Percentiles rank a stretch among this genome's conserved stretches.
These are phyloP conservation scores for Trypanosoma avium DNA, from an alignment of 208 protist genomes.

Conservation along the genomic window DNA sequence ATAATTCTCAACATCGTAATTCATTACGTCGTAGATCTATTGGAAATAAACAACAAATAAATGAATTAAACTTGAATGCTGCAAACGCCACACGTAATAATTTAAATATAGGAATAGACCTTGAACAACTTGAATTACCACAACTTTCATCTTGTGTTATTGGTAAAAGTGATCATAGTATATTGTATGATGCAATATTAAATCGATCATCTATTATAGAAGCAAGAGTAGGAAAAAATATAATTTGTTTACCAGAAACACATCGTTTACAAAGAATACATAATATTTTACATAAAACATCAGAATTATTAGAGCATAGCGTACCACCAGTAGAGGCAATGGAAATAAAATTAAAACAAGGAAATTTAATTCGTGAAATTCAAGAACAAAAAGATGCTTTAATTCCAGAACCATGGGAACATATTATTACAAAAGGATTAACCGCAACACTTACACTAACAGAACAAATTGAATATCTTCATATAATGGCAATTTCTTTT, in stretches of 20 bases:
- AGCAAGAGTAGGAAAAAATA: conserved; percentile 22
- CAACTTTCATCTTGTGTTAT: conserved; percentile 2
- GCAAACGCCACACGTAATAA: neutral
- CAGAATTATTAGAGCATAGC: neutral
- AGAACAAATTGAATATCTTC: conserved; percentile 20
- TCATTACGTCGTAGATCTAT: conserved; percentile 1
- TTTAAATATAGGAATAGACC: neutral
- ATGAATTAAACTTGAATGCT: neutral
- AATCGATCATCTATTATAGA: conserved; percentile 18
- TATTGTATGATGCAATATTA: conserved; percentile 42
- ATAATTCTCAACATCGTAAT: conserved; percentile 1
- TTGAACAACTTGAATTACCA: conserved; percentile 9
- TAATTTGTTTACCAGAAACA: conserved; percentile 12
- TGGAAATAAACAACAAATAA: conserved; percentile 4
- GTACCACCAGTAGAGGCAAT: too few species aligned
- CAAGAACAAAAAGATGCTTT: conserved; percentile 41
- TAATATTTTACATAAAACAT: neutral
- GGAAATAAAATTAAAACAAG: neutral
- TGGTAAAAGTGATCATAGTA: conserved; percentile 28
- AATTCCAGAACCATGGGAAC: conserved; percentile 64
- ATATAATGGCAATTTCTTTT: conserved; percentile 34
- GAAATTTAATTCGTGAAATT: conserved; percentile 22
- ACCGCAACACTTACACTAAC: neutral
- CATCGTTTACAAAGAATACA: conserved; percentile 18
- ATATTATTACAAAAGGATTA: neutral